phyloP scores from a whole-genome alignment of 768 basidiomycete species.

The Pulveroboletus sp. region DNA sequence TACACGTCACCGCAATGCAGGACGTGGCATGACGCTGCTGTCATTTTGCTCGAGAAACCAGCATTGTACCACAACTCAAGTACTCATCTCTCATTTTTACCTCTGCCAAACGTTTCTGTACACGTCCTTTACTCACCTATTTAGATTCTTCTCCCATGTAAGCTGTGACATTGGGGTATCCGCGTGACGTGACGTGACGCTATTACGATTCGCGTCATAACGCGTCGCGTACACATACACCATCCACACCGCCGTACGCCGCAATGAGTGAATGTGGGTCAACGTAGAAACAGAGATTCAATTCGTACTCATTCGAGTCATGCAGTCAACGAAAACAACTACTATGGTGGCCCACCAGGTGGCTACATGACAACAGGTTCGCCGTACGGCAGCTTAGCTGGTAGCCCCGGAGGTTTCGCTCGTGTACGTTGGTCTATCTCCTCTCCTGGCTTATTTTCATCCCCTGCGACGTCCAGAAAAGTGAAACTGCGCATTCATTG shows the following conservation, averaged over 20 bases:
- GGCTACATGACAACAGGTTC: conserved; percentile 59
- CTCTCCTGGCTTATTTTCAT: background rate
- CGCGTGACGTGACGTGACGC: conserved; percentile 10
- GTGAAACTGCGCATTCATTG: conserved; percentile 41
- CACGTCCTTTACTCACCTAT: too few relatives aligned
- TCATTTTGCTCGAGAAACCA: too few relatives aligned
- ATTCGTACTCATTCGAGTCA: conserved; percentile 5
- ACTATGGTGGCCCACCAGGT: conserved; percentile 41
- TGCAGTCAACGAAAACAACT: conserved; percentile 35
- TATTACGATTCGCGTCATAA: conserved; percentile 28
- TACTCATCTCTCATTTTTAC: too few relatives aligned
- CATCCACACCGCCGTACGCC: background rate
- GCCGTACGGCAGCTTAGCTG: conserved; percentile 49
- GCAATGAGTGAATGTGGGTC: conserved; percentile 43
- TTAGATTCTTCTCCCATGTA: too few relatives aligned
- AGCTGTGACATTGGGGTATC: too few relatives aligned
- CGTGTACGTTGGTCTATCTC: conserved; percentile 31
- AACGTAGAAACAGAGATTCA: background rate
- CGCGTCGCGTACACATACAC: conserved; percentile 10
- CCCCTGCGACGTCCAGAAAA: conserved; percentile 26
- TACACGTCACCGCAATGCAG: too few relatives aligned
- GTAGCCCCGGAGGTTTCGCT: conserved; percentile 55
- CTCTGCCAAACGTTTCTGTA: too few relatives aligned
- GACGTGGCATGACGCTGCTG: too few relatives aligned
- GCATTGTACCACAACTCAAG: too few relatives aligned